Evolutionary conservation across 331 rosid genomes (phyloP), one percentile per base, ranked within the genome.

Genomic region (Acacia concinna): DNA sequence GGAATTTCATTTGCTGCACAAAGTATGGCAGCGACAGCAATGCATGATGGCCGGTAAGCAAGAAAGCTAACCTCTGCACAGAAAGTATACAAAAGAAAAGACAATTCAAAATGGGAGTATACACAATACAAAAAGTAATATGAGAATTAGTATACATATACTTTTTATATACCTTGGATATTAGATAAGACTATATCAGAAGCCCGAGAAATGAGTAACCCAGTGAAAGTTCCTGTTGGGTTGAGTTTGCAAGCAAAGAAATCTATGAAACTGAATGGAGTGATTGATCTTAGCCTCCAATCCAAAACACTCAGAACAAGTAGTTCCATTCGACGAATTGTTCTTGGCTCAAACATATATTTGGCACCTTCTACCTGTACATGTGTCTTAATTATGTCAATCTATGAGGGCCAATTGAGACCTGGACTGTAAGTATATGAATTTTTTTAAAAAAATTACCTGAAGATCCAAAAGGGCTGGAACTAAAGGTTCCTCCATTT

Each of bases 21-120:
- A 46, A 96, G 93, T 75, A 93, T 89, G 43, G 97, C 97, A 28
- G 98, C 93, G 12, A 89, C 99, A 34, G 99, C 97, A 79, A 93
- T 93, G 90, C 99, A 96, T 35, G 99, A 96, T 78, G 99, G 99
- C 97, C 98, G 83, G 76, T 88, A 91, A 43, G 91, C 97, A 76
- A 93, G 89, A 88, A 93, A 86, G 88, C 87, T 89, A 23, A 92
- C 85, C 81, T 96, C 99, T 93, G 77, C 65, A 83, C 77, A 74
- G 23, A 57, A 23, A 47, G 72, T 23, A 77, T 25, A 37, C 31
- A 75, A n/a, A 60, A 65, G 23, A 80, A 47, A 72, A 77, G 27
- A 67, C 30, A 66, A 28, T 20, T 73, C 7, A 60, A 38, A 46
- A 75, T 17, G 51, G 57, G 35, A 21, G 15, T 4, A 35, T 27